Evolutionary conservation across 768 basidiomycete genomes (phyloP).

Genomic region (Amanita subjunquillea): DNA sequence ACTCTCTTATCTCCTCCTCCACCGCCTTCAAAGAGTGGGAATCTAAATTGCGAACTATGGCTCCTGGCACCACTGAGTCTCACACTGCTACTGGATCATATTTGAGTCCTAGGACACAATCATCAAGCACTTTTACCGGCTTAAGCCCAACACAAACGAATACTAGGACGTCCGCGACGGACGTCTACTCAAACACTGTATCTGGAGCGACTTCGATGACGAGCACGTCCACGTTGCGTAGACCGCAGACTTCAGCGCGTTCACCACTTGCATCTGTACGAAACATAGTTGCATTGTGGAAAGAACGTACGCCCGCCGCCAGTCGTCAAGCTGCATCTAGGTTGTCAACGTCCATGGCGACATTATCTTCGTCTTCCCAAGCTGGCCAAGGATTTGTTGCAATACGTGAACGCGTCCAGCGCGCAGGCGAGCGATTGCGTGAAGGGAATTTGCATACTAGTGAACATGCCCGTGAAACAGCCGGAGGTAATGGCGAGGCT

Average conservation of each 20-base stretch:
- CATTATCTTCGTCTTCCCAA: conserved; percentile 24
- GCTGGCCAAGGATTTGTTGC: conserved; percentile 42
- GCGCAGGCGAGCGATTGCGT: conserved; percentile 24
- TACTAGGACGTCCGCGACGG: conserved; percentile 18
- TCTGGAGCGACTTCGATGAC: conserved; percentile 25
- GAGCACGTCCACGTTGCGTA: conserved; percentile 40
- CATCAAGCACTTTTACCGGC: conserved; percentile 32
- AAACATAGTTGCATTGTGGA: conserved; percentile 75
- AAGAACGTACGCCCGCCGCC: conserved; percentile 56
- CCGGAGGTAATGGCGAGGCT: conserved; percentile 13
- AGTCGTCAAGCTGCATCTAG: conserved; percentile 21
- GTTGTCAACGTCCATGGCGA: conserved; percentile 28
- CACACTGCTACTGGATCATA: conserved; percentile 17
- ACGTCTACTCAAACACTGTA: conserved; percentile 22
- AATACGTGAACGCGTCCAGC: conserved; percentile 32
- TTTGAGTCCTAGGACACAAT: conserved; percentile 19
- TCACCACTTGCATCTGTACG: conserved; percentile 67
- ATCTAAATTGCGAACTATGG: conserved; percentile 3
- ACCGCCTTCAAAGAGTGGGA: conserved; percentile 6
- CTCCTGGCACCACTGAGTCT: conserved; percentile 9
- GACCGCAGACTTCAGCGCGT: conserved; percentile 56
- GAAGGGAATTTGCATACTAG: conserved; percentile 17
- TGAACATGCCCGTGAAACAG: conserved; percentile 8
- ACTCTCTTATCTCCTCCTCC: conserved; percentile 11
- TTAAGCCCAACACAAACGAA: conserved; percentile 18